These are phyloP conservation scores for Medicago truncatula DNA, from an alignment of 306 rosid genomes.

Conservation along the genomic window DNA sequence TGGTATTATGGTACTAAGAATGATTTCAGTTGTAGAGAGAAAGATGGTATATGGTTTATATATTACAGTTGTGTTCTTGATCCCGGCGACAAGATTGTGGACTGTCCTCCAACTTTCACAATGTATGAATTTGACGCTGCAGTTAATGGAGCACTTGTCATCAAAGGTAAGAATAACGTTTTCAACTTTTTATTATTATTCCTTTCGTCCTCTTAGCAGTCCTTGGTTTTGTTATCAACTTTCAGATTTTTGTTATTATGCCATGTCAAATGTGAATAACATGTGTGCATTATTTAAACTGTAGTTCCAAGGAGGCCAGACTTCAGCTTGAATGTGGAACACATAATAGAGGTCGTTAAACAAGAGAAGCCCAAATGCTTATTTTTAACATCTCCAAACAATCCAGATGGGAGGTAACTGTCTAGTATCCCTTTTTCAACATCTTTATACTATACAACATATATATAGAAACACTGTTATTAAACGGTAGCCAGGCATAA, in stretches of 20 bases:
- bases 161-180: conserved; percentile 63
- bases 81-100: conserved; percentile 93
- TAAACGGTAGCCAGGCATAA: not conserved
- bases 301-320: conserved; percentile 86
- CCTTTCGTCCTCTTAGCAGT: too few relatives aligned
- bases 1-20: too few relatives aligned
- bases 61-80: conserved; percentile 85
- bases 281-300: conserved; percentile 38
- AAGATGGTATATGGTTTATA: conserved; percentile 11
- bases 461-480: not conserved
- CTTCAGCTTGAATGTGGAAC: conserved; percentile 84
- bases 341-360: conserved; percentile 60
- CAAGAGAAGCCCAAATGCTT: conserved; percentile 94
- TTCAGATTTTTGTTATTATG: conserved; percentile 28
- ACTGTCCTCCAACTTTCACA: conserved; percentile 97
- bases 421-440: conserved; percentile 24
- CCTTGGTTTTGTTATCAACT: conserved; percentile 40
- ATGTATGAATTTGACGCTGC: conserved; percentile 99
- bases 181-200: conserved; percentile 2
- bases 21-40: too few relatives aligned
- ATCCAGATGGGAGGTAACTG: conserved; percentile 95
- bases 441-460: not conserved
- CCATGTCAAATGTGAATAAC: conserved; percentile 39
- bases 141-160: conserved; percentile 81
- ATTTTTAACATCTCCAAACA: conserved; percentile 95